Evolutionary conservation across 2,329 filamentous ascomycete genomes (phyloP).

Genomic region (Pseudomassariella vexata): DNA sequence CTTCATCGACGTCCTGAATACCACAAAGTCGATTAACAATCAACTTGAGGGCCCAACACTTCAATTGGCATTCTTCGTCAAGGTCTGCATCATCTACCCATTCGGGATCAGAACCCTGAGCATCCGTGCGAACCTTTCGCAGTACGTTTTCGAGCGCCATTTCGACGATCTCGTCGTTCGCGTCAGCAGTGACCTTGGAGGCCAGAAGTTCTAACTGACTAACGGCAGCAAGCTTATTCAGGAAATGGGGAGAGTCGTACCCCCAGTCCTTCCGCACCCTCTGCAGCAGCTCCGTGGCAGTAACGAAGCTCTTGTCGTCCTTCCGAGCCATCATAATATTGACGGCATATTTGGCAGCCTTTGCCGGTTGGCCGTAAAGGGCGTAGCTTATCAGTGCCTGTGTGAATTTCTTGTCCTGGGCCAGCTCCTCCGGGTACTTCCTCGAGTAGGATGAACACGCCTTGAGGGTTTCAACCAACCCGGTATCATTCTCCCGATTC

Average conservation of each 20-base stretch:
- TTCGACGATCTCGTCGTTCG: conserved; percentile 71
- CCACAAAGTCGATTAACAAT: conserved; percentile 79
- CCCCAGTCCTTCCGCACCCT: conserved; percentile 69
- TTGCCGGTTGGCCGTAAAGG: conserved; percentile 71
- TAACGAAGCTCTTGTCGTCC: conserved; percentile 71
- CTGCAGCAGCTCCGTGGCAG: conserved; percentile 75
- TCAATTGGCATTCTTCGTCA: conserved; percentile 78
- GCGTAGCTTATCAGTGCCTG: conserved; percentile 80
- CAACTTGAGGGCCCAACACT: conserved; percentile 76
- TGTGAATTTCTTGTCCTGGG: conserved; percentile 72
- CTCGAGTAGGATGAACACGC: conserved; percentile 89
- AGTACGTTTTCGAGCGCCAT: conserved; percentile 73
- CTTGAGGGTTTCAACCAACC: conserved; percentile 85
- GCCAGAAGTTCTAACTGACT: conserved; percentile 72
- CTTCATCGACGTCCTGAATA: conserved; percentile 43
- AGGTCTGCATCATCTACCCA: conserved; percentile 65
- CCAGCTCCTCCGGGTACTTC: conserved; percentile 78
- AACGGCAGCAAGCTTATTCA: conserved; percentile 67
- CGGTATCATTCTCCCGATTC: conserved; percentile 60
- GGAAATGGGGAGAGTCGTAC: conserved; percentile 67
- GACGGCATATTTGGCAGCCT: conserved; percentile 88
- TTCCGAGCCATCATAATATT: conserved; percentile 77
- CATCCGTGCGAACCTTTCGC: conserved; percentile 60
- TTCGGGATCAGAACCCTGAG: conserved; percentile 47
- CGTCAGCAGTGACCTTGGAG: conserved; percentile 65